Conservation (phyloP, 2,329 filamentous ascomycete genomes). For the Zasmidium angulare region DNA sequence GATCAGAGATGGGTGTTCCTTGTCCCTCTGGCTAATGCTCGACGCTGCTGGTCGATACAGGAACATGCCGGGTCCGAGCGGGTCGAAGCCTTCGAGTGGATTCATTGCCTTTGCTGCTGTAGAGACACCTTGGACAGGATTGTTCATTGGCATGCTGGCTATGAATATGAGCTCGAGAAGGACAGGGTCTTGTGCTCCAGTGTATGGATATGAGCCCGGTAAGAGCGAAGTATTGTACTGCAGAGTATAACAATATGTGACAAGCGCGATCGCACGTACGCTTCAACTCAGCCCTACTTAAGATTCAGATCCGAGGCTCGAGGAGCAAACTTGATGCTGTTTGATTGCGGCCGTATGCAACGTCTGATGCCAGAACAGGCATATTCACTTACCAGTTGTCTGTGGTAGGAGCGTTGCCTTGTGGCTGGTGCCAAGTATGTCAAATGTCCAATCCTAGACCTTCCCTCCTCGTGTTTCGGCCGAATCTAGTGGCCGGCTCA, state of each 20-base stretch:
- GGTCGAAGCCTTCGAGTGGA: conserved; percentile 3
- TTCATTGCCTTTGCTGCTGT: background rate
- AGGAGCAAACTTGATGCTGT: no score
- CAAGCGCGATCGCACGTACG: no score
- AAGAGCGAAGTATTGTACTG: no score
- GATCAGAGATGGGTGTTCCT: conserved; percentile 39
- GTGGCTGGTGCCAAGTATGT: background rate
- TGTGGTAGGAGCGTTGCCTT: background rate
- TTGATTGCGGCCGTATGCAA: background rate
- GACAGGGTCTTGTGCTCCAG: no score
- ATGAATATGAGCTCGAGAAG: no score
- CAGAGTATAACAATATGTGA: no score
- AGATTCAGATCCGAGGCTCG: no score
- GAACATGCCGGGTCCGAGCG: conserved; percentile 2
- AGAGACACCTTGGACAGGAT: background rate
- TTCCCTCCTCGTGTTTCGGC: background rate
- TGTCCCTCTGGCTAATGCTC: background rate
- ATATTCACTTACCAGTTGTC: no score
- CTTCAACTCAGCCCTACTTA: no score
- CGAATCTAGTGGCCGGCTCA: background rate
- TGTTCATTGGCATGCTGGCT: no score
- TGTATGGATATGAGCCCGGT: no score
- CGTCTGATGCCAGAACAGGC: no score
- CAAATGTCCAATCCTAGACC: background rate
- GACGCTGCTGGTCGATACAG: conserved; percentile 3